phyloP scores from a whole-genome alignment of 805 yeast species.

The Diddensiella transvaalensis region DNA sequence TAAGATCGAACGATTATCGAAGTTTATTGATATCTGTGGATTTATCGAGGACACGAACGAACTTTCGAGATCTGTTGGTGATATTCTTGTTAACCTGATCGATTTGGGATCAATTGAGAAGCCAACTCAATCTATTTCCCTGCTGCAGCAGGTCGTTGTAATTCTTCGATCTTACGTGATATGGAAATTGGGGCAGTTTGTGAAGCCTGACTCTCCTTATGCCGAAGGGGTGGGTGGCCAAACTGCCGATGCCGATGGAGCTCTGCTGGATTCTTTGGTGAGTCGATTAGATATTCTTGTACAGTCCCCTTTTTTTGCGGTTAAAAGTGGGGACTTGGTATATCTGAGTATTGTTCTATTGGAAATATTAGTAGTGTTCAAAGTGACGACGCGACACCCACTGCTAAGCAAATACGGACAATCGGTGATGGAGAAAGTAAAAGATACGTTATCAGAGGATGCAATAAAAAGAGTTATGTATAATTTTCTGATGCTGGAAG shows the following conservation, averaged over 20 bases:
- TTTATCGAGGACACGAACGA: slow-evolving; percentile 1
- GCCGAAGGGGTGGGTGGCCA: slow-evolving; percentile 5
- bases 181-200: slow-evolving; percentile 15
- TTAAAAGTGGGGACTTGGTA: background rate
- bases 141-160: slow-evolving; percentile 1
- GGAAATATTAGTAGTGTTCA: slow-evolving; percentile 24
- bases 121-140: background rate
- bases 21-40: slow-evolving; percentile 3
- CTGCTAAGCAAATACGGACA: slow-evolving; percentile 23
- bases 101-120: background rate
- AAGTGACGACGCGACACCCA: slow-evolving; percentile 28
- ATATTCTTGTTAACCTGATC: background rate
- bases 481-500: slow-evolving; percentile 48
- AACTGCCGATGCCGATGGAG: slow-evolving; percentile 1
- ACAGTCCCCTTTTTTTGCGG: background rate
- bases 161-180: slow-evolving; percentile 9
- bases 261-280: background rate
- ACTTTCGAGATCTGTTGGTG: background rate
- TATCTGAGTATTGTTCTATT: slow-evolving; percentile 13
- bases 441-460: slow-evolving; percentile 17
- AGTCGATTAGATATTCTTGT: background rate
- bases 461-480: slow-evolving; percentile 1
- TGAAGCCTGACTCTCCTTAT: background rate
- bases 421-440: slow-evolving; percentile 21
- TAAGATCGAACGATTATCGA: slow-evolving; percentile 7